A percentile compares a stretch with the other conserved stretches of the same genome.
Conservation (phyloP, 2,329 filamentous ascomycete genomes). For the Xylariaceae sp. region DNA sequence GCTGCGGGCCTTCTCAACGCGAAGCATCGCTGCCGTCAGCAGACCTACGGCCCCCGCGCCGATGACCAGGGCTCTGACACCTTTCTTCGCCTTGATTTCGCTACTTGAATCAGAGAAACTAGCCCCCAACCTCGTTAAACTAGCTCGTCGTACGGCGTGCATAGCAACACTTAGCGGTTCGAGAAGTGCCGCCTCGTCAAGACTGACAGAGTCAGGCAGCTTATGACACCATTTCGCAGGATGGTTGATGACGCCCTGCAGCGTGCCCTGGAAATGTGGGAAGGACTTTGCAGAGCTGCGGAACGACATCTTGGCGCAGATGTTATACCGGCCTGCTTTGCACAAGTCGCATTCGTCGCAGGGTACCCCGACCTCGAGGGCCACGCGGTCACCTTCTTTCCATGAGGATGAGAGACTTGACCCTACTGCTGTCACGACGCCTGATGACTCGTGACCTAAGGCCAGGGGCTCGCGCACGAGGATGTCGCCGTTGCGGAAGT, state of each 20-base stretch:
- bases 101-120: no score
- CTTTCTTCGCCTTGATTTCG: no score
- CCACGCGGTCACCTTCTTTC: conserved; percentile 66
- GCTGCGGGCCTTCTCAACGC: conserved; percentile 39
- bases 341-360: conserved; percentile 51
- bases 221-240: conserved; percentile 55
- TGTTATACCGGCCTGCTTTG: conserved; percentile 55
- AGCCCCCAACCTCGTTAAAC: no score
- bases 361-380: conserved; percentile 54
- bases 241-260: conserved; percentile 54
- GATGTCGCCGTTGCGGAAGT: conserved; percentile 64
- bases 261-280: conserved; percentile 55
- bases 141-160: conserved; percentile 49
- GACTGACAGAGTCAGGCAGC: conserved; percentile 46
- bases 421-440: conserved; percentile 59
- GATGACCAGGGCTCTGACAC: conserved; percentile 48
- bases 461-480: conserved; percentile 51
- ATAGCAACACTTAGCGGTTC: conserved; percentile 59
- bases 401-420: conserved; percentile 48
- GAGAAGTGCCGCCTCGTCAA: conserved; percentile 53
- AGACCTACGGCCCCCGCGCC: conserved; percentile 61
- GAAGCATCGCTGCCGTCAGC: conserved; percentile 55
- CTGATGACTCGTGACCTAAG: conserved; percentile 67
- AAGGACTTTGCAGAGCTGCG: conserved; percentile 53
- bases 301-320: conserved; percentile 55